These are phyloP conservation scores for Erodium trifolium DNA, from an alignment of 441 rosid species.

Conservation along the genomic window DNA sequence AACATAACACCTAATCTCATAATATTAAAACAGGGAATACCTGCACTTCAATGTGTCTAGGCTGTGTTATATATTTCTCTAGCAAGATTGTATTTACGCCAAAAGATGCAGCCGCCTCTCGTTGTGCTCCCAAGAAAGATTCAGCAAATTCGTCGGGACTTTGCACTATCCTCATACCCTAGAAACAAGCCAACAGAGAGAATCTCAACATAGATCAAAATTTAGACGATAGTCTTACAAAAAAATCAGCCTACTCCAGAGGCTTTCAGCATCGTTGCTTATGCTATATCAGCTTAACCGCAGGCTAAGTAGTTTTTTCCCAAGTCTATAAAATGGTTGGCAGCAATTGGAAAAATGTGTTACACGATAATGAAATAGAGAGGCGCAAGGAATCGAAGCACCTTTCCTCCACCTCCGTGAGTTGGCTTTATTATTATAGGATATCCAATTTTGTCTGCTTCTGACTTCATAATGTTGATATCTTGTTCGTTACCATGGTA, in stretches of 20 bases:
- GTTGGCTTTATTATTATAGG: conserved; percentile 90
- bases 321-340: background rate
- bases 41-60: conserved; percentile 96
- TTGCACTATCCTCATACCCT: conserved; percentile 95
- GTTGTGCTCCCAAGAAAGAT: conserved; percentile 84
- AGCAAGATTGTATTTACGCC: conserved; percentile 78
- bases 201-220: conserved; percentile 18
- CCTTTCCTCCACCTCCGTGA: conserved; percentile 98
- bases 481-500: conserved; percentile 88
- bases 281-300: background rate
- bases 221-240: conserved; percentile 6
- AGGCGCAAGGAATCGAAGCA: conserved; percentile 18
- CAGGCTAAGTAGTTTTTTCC: background rate
- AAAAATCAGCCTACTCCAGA: conserved; percentile 6
- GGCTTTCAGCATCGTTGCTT: conserved; percentile 4
- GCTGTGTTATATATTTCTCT: conserved; percentile 86
- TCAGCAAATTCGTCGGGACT: conserved; percentile 57
- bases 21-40: conserved; percentile 22
- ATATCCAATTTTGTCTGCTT: conserved; percentile 86
- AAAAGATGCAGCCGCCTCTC: conserved; percentile 95
- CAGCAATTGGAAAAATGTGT: background rate
- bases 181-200: conserved; percentile 27
- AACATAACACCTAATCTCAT: conserved; percentile 14
- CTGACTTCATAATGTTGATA: conserved; percentile 68
- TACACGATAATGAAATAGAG: background rate